Conservation (phyloP, 2,329 filamentous ascomycete species). For the Plenodomus lindquistii region DNA sequence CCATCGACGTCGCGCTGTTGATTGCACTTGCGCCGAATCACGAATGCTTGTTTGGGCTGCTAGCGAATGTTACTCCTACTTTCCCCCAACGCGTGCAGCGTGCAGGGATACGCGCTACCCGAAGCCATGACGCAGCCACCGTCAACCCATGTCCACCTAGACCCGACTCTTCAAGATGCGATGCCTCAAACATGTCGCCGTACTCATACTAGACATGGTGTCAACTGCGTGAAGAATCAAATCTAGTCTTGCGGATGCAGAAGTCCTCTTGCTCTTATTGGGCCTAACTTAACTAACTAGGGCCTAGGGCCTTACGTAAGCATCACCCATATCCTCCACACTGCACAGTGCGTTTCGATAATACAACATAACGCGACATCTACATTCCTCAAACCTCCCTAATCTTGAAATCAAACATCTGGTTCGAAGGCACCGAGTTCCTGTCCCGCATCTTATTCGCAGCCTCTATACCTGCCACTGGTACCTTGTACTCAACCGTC, state of each 20-base stretch:
- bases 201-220: too few relatives aligned
- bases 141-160: not conserved
- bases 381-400: not conserved
- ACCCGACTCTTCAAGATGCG: not conserved
- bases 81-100: constrained; percentile 11
- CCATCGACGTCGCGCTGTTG: constrained; percentile 30
- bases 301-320: too few relatives aligned
- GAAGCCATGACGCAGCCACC: constrained; percentile 19
- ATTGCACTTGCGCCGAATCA: constrained; percentile 23
- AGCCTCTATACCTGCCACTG: constrained; percentile 59
- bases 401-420: constrained; percentile 53
- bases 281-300: too few relatives aligned
- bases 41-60: constrained; percentile 21
- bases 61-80: constrained; percentile 20
- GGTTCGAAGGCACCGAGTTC: constrained; percentile 55
- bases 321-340: too few relatives aligned
- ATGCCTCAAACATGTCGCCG: too few relatives aligned
- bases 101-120: constrained; percentile 16
- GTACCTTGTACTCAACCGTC: constrained; percentile 60
- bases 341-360: too few relatives aligned
- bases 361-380: too few relatives aligned
- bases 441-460: constrained; percentile 54
- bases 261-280: too few relatives aligned
- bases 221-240: too few relatives aligned
- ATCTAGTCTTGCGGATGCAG: too few relatives aligned